phyloP scores from a whole-genome alignment of 192 early-diverging fungal species.

The Haplosporangium gracile region DNA sequence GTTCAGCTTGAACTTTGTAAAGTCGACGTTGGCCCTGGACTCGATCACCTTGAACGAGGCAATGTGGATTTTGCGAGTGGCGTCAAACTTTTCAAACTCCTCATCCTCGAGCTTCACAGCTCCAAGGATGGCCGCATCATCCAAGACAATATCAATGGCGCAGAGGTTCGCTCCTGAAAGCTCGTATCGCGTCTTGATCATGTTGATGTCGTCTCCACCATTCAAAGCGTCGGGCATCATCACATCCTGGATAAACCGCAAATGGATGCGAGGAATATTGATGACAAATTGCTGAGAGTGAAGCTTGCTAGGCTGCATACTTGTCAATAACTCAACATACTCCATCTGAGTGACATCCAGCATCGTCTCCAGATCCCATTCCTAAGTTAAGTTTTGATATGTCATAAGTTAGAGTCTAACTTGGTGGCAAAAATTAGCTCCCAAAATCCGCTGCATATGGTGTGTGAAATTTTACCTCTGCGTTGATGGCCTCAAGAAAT shows the following conservation, averaged over 20 bases:
- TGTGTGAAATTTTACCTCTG: conserved; percentile 55
- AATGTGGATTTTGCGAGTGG: conserved; percentile 57
- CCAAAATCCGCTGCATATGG: not conserved
- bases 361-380: conserved; percentile 74
- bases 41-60: conserved; percentile 64
- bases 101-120: conserved; percentile 64
- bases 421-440: not conserved
- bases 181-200: conserved; percentile 68
- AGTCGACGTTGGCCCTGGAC: conserved; percentile 65
- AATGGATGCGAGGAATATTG: conserved; percentile 65
- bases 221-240: conserved; percentile 71
- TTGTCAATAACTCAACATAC: conserved; percentile 70
- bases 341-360: conserved; percentile 75
- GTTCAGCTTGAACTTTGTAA: conserved; percentile 66
- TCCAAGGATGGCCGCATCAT: conserved; percentile 64
- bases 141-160: conserved; percentile 71
- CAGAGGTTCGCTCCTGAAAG: conserved; percentile 72
- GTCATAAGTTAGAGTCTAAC: not conserved
- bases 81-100: conserved; percentile 63
- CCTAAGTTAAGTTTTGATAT: conserved; percentile 53
- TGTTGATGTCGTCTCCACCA: conserved; percentile 61
- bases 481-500: conserved; percentile 67
- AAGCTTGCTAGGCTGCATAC: conserved; percentile 63
- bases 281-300: conserved; percentile 66
- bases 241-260: conserved; percentile 82